These are phyloP conservation scores for Fusarium anguioides DNA, from an alignment of 2,329 filamentous ascomycete species.

Conservation along the genomic window DNA sequence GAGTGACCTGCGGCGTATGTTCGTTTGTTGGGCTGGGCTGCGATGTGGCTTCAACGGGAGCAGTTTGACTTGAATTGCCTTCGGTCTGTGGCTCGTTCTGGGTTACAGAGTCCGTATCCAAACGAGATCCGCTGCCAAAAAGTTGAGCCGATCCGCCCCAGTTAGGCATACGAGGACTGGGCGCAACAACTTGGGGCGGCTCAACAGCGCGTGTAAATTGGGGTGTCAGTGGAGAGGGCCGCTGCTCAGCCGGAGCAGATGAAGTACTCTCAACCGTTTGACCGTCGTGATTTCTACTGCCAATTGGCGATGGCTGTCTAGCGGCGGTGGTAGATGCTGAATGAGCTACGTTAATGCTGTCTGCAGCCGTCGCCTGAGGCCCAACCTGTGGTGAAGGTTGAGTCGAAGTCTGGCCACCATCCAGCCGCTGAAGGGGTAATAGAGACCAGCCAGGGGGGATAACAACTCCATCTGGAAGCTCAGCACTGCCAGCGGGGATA, in stretches of 20 bases:
- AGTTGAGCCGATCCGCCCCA: constrained; percentile 65
- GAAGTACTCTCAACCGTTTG: constrained; percentile 8
- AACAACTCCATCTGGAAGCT: constrained; percentile 71
- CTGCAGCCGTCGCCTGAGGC: constrained; percentile 27
- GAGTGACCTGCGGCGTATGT: constrained; percentile 19
- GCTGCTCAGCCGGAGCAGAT: constrained; percentile 20
- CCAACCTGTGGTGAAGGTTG: constrained; percentile 42
- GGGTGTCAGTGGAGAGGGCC: constrained; percentile 19
- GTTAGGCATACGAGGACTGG: constrained; percentile 60
- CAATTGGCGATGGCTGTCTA: constrained; percentile 30
- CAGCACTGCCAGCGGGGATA: constrained; percentile 69
- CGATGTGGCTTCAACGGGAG: constrained; percentile 3
- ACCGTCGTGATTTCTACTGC: constrained; percentile 28
- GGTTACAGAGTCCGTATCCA: constrained; percentile 37
- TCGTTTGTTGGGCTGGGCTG: constrained; percentile 17
- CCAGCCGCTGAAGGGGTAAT: constrained; percentile 68
- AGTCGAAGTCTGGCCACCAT: constrained; percentile 47
- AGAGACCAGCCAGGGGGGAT: constrained; percentile 74
- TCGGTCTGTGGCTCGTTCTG: constrained; percentile 26
- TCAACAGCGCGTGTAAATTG: constrained; percentile 37
- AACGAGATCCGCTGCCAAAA: constrained; percentile 52
- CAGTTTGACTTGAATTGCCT: constrained; percentile 16
- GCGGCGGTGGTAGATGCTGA: constrained; percentile 17
- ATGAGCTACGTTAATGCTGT: constrained; percentile 23
- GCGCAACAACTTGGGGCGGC: constrained; percentile 56